Conservation (phyloP, 2,329 filamentous ascomycete species). For the Phialocephala subalpina region DNA sequence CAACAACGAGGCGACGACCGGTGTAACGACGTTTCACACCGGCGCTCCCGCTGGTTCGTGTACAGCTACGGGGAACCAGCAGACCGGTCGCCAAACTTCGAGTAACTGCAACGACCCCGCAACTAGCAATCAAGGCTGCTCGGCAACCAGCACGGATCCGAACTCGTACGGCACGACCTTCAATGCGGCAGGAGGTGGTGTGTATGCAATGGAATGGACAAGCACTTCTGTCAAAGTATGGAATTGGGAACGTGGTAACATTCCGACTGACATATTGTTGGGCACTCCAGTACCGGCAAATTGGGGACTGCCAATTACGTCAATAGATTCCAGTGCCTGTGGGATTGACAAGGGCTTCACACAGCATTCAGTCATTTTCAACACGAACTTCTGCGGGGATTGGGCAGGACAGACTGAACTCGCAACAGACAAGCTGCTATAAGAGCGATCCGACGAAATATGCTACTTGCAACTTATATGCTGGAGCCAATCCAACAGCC, state of each 20-base stretch:
- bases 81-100: conserved; percentile 46
- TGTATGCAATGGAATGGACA: conserved; percentile 78
- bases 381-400: conserved; percentile 79
- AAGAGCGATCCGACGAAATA: conserved; percentile 66
- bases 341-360: conserved; percentile 71
- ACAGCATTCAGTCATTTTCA: conserved; percentile 74
- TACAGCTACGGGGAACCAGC: conserved; percentile 28
- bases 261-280: conserved; percentile 70
- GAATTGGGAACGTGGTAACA: conserved; percentile 71
- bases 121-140: conserved; percentile 28
- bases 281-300: conserved; percentile 63
- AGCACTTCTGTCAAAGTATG: conserved; percentile 73
- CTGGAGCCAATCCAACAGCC: conserved; percentile 71
- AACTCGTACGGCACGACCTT: conserved; percentile 46
- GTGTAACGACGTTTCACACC: conserved; percentile 57
- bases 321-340: conserved; percentile 65
- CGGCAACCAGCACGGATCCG: conserved; percentile 46
- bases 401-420: conserved; percentile 47
- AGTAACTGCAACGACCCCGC: conserved; percentile 29
- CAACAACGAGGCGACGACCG: conserved; percentile 51
- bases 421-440: conserved; percentile 52
- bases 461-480: conserved; percentile 73
- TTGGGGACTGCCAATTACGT: conserved; percentile 74
- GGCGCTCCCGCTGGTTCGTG: conserved; percentile 51
- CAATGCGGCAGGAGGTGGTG: conserved; percentile 58